Conservation (phyloP, 1,284 basidiomycete species). For the Hemileccinum hortonii region DNA sequence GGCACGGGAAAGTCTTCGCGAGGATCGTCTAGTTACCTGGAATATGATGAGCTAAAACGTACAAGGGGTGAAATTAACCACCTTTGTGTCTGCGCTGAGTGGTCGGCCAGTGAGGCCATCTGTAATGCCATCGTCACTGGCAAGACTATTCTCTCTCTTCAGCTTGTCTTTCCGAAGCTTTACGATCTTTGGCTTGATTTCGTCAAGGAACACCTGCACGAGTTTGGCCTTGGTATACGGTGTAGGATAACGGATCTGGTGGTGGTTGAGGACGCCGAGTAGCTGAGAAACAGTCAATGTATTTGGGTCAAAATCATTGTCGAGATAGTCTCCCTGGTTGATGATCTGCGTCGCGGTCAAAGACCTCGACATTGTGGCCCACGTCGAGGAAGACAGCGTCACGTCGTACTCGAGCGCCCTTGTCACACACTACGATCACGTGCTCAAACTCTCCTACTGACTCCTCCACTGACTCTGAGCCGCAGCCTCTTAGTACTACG, state of each 20-base stretch:
- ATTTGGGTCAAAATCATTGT: slow-evolving; percentile 79
- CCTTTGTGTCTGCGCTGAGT: slow-evolving; percentile 49
- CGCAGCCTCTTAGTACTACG: too few relatives aligned
- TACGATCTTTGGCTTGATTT: slow-evolving; percentile 63
- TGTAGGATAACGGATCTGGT: slow-evolving; percentile 75
- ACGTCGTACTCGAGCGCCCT: not conserved
- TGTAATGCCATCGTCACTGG: slow-evolving; percentile 77
- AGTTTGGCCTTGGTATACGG: slow-evolving; percentile 87
- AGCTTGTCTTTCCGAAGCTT: slow-evolving; percentile 67
- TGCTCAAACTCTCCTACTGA: too few relatives aligned
- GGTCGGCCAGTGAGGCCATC: slow-evolving; percentile 74
- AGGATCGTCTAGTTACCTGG: slow-evolving; percentile 38
- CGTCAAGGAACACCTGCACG: slow-evolving; percentile 74
- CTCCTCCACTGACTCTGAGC: too few relatives aligned
- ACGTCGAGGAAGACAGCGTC: slow-evolving; percentile 15
- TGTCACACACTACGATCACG: slow-evolving; percentile 21
- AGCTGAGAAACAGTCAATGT: slow-evolving; percentile 81
- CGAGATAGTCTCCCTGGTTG: slow-evolving; percentile 74
- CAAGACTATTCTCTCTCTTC: slow-evolving; percentile 63
- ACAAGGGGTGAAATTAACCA: slow-evolving; percentile 23
- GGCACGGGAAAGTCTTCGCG: slow-evolving; percentile 49
- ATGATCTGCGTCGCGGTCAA: slow-evolving; percentile 73
- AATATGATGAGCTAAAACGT: slow-evolving; percentile 13
- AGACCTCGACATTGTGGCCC: slow-evolving; percentile 56
- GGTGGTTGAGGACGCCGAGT: slow-evolving; percentile 77